A percentile compares a stretch with the other conserved stretches of the same genome.
Conservation (phyloP, 768 basidiomycete genomes). For the Termitomyces sp. region DNA sequence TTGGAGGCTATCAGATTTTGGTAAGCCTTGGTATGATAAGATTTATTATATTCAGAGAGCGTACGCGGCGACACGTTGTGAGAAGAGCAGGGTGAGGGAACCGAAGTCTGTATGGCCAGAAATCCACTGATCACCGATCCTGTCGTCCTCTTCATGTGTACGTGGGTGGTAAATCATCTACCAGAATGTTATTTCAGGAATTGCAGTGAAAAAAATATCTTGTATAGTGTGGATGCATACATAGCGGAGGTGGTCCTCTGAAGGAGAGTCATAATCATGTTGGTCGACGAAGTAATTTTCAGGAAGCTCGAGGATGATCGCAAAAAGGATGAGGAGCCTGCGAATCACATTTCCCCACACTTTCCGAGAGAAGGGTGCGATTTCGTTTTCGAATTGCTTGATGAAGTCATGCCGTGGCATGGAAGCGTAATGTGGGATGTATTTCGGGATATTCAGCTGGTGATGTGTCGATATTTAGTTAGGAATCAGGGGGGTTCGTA, state of each 20-base stretch:
- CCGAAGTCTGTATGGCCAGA: constrained; percentile 41
- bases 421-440: constrained; percentile 12
- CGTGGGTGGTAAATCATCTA: constrained; percentile 33
- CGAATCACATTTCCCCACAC: constrained; percentile 24
- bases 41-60: not conserved
- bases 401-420: constrained; percentile 20
- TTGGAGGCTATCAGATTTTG: constrained; percentile 20
- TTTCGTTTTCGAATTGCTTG: constrained; percentile 20
- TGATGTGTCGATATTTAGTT: not conserved
- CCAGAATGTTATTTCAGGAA: not conserved
- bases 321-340: constrained; percentile 25
- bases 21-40: not conserved
- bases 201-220: not conserved
- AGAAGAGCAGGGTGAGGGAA: constrained; percentile 30
- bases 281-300: constrained; percentile 36
- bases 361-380: constrained; percentile 22
- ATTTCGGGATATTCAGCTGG: constrained; percentile 30
- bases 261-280: constrained; percentile 29
- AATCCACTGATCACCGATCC: constrained; percentile 36
- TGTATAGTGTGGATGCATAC: constrained; percentile 7
- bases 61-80: constrained; percentile 18
- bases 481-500: not conserved
- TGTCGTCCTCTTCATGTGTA: constrained; percentile 30
- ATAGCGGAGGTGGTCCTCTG: constrained; percentile 28
- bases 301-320: constrained; percentile 39